Evolutionary conservation across 306 rosid genomes (phyloP).

Genomic region (Quercus glauca): DNA sequence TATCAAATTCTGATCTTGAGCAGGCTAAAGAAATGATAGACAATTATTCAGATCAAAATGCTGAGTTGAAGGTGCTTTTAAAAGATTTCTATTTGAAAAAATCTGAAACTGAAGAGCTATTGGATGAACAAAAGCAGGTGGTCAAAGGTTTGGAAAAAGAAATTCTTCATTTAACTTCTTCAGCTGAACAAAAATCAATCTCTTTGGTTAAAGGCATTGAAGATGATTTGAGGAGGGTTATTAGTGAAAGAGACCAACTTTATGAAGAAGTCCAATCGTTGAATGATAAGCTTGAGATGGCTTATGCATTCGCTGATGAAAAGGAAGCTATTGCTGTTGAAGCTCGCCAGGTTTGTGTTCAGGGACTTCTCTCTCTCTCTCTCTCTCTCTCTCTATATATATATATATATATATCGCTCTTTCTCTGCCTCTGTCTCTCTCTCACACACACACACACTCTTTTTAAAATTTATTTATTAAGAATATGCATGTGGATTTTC

Average conservation of each 20-base stretch:
- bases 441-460: too few species aligned
- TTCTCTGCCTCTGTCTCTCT: too few species aligned
- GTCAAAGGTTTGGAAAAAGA: conserved; percentile 77
- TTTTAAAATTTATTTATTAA: conserved; percentile 12
- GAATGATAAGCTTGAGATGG: conserved; percentile 74
- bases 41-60: conserved; percentile 52
- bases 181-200: conserved; percentile 52
- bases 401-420: too few species aligned
- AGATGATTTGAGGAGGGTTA: conserved; percentile 56
- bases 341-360: conserved; percentile 71
- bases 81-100: conserved; percentile 55
- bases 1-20: conserved; percentile 59
- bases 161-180: conserved; percentile 59
- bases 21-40: conserved; percentile 55
- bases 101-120: conserved; percentile 55
- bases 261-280: conserved; percentile 54
- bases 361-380: conserved; percentile 12
- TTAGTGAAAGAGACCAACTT: conserved; percentile 71
- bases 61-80: conserved; percentile 60
- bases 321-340: conserved; percentile 82
- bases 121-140: conserved; percentile 76
- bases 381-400: too few species aligned
- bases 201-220: conserved; percentile 55
- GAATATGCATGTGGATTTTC: conserved; percentile 10
- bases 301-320: conserved; percentile 76